Evolutionary conservation across 805 yeast species (phyloP).

Genomic region (Wickerhamomyces queroliae): DNA sequence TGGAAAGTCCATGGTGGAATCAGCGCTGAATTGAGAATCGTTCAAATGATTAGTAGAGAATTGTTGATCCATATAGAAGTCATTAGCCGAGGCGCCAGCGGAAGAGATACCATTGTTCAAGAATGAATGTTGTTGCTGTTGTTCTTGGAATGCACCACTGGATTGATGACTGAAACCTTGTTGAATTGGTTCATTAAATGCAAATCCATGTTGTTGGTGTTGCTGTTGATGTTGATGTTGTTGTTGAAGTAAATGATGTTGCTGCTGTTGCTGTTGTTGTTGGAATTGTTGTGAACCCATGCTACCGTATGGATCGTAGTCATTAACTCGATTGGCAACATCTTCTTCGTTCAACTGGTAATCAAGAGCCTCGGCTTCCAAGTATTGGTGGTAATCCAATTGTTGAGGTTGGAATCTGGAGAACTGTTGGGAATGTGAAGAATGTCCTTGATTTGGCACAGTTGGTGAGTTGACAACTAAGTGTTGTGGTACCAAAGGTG

Average conservation of each 20-base stretch:
- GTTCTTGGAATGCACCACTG: background rate
- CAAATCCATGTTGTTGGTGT: background rate
- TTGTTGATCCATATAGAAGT: background rate
- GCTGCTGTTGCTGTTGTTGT: background rate
- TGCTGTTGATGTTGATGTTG: slow-evolving; percentile 1
- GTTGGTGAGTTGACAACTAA: slow-evolving; percentile 17
- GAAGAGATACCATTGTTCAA: too few species aligned
- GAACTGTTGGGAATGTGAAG: too few species aligned
- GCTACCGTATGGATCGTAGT: background rate
- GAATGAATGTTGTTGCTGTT: too few species aligned
- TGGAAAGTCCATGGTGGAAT: background rate
- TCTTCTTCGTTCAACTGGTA: background rate
- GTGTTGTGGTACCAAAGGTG: slow-evolving; percentile 21
- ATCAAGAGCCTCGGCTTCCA: background rate
- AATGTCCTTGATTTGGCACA: background rate
- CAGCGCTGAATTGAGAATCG: background rate
- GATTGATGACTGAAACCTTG: background rate
- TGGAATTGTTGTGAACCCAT: background rate
- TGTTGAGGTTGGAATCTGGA: slow-evolving; percentile 1
- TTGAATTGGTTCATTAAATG: background rate
- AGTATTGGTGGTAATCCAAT: background rate
- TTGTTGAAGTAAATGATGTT: background rate
- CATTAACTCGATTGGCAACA: background rate
- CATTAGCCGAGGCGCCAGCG: too few species aligned
- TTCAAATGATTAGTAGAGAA: too few species aligned